phyloP scores from a whole-genome alignment of 768 basidiomycete genomes.

The Daedalea quercina region DNA sequence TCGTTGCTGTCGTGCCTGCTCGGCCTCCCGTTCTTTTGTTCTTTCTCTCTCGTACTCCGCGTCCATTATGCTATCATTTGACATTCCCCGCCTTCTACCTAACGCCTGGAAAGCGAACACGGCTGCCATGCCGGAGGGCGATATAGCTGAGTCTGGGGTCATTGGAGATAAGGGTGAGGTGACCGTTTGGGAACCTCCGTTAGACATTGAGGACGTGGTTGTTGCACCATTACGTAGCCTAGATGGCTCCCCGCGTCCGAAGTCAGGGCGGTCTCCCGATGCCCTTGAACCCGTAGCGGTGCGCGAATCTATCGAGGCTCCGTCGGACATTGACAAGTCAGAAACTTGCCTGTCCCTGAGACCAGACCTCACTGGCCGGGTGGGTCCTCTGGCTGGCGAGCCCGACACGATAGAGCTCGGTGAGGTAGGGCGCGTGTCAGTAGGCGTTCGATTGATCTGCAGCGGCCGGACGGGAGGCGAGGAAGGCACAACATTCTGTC shows the following conservation, averaged over 20 bases:
- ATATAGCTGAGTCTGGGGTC: constrained; percentile 15
- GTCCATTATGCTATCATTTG: constrained; percentile 48
- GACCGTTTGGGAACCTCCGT: constrained; percentile 6
- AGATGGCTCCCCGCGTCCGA: constrained; percentile 39
- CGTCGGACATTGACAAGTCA: constrained; percentile 47
- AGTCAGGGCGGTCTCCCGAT: constrained; percentile 43
- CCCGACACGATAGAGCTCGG: constrained; percentile 34
- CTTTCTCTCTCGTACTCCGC: constrained; percentile 51
- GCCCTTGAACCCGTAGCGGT: constrained; percentile 21
- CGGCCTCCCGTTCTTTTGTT: constrained; percentile 54
- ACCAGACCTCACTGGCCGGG: constrained; percentile 64
- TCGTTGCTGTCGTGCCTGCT: constrained; percentile 59
- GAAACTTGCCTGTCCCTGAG: constrained; percentile 46
- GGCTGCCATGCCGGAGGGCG: constrained; percentile 34
- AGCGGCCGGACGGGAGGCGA: constrained; percentile 34
- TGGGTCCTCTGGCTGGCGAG: constrained; percentile 38
- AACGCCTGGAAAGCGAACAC: constrained; percentile 67
- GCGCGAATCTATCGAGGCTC: constrained; percentile 38
- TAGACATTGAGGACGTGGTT: constrained; percentile 1
- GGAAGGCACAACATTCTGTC: constrained; percentile 18
- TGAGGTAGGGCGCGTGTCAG: constrained; percentile 40
- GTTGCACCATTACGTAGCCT: constrained; percentile 24
- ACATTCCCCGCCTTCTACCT: constrained; percentile 43
- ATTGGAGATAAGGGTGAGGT: constrained; percentile 6
- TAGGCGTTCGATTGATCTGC: constrained; percentile 49